These are phyloP conservation scores for Vaccinium macrocarpon DNA, from an alignment of 148 eudicot species.

Conservation along the genomic window DNA sequence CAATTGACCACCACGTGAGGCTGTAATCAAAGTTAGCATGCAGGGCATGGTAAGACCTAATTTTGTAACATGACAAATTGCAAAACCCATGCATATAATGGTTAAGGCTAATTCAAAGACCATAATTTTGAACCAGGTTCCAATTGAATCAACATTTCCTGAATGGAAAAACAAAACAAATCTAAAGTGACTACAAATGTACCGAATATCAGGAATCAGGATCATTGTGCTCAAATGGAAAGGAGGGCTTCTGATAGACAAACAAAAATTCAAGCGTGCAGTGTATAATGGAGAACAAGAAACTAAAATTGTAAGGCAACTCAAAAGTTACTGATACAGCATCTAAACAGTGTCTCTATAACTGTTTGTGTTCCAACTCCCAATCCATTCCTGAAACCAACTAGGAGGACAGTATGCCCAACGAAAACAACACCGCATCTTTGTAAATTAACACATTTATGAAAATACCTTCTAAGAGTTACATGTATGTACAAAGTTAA, in stretches of 20 bases:
- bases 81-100: background rate
- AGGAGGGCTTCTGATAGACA: background rate
- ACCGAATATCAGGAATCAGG: background rate
- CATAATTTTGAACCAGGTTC: background rate
- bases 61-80: background rate
- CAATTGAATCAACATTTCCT: background rate
- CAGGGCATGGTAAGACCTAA: background rate
- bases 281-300: background rate
- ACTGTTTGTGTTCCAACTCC: background rate
- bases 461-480: background rate
- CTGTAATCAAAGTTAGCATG: slow-evolving; percentile 34
- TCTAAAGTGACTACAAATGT: background rate
- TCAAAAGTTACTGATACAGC: background rate
- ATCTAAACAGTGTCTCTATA: background rate
- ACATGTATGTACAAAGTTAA: background rate
- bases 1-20: slow-evolving; percentile 94
- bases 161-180: background rate
- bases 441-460: background rate
- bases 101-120: background rate
- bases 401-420: background rate
- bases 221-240: background rate
- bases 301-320: background rate
- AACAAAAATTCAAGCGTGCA: background rate
- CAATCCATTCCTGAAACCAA: background rate
- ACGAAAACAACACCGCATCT: background rate